Evolutionary conservation across 305 asterid genomes (phyloP), one percentile per base, ranked within the genome.

Genomic region (Plantago coronopus): DNA sequence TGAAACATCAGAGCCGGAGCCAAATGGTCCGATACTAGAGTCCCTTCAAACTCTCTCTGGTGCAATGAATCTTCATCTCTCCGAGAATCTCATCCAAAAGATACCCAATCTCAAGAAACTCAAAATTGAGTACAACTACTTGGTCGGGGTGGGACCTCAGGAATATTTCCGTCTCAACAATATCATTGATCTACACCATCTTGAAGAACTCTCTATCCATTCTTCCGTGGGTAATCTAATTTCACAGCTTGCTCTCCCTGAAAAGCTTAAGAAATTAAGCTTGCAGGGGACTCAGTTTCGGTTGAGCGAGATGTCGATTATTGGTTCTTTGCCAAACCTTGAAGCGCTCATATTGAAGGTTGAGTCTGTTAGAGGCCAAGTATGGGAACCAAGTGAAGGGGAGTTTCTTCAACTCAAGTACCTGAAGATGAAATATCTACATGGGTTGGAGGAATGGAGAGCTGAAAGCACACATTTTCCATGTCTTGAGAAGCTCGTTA

Each of bases 1-100:
- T n/a, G n/a, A n/a, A 10, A 13, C 22, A n/a, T 56, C 43, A 17
- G 48, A 10, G 0, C 23, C 69, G 0, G 19, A 23, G 10, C n/a
- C 15, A 18, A 44, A 18, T 3, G 12, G 48, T 18, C 16, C 21
- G 22, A 57, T 64, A 16, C 60, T 77, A 10, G 22, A 34, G 4
- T 59, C 67, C 65, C 82, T 77, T 11, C 79, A 70, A 6, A 48
- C 76, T 13, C 76, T 77, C 8, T 45, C 72, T 0, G 48, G 10
- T 0, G 21, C 44, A 25, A 4, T 0, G 7, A 9, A 63, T 17
- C 17, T 53, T 12, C n/a, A 8, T 4, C 44, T 47, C 3, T 5
- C 48, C 11, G 0, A 48, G 14, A n/a, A 22, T 17, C 42, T 21
- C 21, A 5, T 54, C 1, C 17, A 27, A 12, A 53, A 16, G 22